These are phyloP conservation scores for Trypanosoma vivax DNA, from an alignment of 208 protist species.

Conservation along the genomic window DNA sequence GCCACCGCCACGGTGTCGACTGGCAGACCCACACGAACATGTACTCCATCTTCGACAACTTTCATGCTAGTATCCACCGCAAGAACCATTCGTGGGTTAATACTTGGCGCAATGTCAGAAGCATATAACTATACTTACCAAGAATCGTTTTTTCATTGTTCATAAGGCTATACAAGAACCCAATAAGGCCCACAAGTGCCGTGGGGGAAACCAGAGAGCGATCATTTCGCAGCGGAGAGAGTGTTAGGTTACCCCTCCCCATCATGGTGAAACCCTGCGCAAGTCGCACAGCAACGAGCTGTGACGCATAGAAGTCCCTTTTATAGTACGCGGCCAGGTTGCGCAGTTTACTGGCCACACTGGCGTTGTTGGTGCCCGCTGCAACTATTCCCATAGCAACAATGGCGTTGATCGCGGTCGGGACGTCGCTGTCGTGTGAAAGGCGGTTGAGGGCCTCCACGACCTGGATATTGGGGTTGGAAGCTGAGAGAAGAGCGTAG, in stretches of 20 bases:
- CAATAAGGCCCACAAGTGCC: conserved; percentile 90
- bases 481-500: conserved; percentile 94
- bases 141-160: conserved; percentile 91
- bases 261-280: conserved; percentile 95
- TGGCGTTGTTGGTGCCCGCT: conserved; percentile 98
- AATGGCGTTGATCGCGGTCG: conserved; percentile 94
- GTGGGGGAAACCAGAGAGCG: conserved; percentile 72
- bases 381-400: conserved; percentile 95
- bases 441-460: conserved; percentile 98
- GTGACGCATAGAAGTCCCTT: conserved; percentile 84
- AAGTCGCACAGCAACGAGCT: conserved; percentile 80
- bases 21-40: conserved; percentile 88
- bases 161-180: conserved; percentile 88
- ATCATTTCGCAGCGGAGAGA: conserved; percentile 95
- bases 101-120: conserved; percentile 92
- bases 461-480: conserved; percentile 94
- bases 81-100: conserved; percentile 96
- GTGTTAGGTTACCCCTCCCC: conserved; percentile 98
- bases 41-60: conserved; percentile 76
- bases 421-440: conserved; percentile 94
- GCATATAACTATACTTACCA: conserved; percentile 95
- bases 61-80: conserved; percentile 95
- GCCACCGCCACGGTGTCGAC: conserved; percentile 97
- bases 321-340: conserved; percentile 96
- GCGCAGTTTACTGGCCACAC: conserved; percentile 92